Base-by-base conservation (phyloP, 148 eudicot genomes). In the Rheum nobile region DNA sequence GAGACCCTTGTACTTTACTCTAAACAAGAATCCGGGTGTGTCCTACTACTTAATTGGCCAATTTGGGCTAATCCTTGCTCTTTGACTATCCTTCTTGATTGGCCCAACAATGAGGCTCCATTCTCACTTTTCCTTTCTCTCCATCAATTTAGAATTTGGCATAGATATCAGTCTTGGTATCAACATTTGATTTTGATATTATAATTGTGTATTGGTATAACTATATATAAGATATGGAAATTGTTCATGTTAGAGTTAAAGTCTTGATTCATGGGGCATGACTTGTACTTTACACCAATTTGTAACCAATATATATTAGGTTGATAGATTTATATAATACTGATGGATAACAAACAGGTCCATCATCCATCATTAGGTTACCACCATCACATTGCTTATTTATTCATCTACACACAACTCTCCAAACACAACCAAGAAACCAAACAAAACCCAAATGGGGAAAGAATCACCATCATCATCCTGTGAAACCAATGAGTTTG, bases 401-500 rank as follows among this genome's bases (percentile, higher is more conserved):
- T 57, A 57, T 10, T 57, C 67, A 57, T 28, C 63, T 24, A 24
- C 74, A 72, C 28, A 50, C 22, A 13, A 55, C 16, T 6, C 13
- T 24, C 11, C 35, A 61, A 24, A 28, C 70, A 65, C 39, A 28
- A 65, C 24, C 34, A 26, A 29, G 4, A 65, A 28, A 13, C 70
- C 6, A 29, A 65, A 61, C 31, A 14, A 17, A 47, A 22, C 34
- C 29, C 48, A 71, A 22, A 71, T 43, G 73, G 34, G 6, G 8
- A 32, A 65, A 32, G 9, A 5, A 3, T 17, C 22, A 65, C 6
- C 54, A 16, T 24, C 34, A 28, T 37, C 48, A 37, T 71, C 73
- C 19, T 43, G 34, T 21, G 10, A 65, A 31, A 4, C 50, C 29
- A 65, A 75, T 0, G 89, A 91, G 54, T 89, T 87, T 44, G 91